Evolutionary conservation across 2,329 filamentous ascomycete species (phyloP).

Genomic region (Graphilbum fragrans): DNA sequence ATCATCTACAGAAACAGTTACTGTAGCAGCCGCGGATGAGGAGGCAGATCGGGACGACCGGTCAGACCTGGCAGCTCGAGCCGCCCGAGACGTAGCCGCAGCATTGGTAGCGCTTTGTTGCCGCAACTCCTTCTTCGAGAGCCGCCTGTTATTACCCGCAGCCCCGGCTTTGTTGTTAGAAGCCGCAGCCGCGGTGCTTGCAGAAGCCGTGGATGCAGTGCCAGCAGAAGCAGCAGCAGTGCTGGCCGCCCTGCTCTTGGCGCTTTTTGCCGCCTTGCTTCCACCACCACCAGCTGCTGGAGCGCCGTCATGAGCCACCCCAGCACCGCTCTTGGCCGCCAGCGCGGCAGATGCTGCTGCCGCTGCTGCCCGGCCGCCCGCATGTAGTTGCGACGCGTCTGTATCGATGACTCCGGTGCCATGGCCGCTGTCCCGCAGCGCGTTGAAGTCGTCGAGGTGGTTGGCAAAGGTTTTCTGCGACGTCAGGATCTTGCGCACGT

Average conservation of each 20-base stretch:
- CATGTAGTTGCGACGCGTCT: no score
- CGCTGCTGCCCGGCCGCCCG: background rate
- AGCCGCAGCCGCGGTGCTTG: no score
- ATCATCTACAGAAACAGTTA: conserved; percentile 13
- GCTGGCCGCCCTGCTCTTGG: background rate
- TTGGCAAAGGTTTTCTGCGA: conserved; percentile 77
- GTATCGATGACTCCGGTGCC: background rate
- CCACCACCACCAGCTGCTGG: background rate
- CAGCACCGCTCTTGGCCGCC: no score
- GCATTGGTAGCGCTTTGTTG: background rate
- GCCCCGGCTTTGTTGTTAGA: no score
- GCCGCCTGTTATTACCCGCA: conserved; percentile 1
- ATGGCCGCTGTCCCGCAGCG: conserved; percentile 25
- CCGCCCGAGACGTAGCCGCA: conserved; percentile 2
- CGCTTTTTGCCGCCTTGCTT: conserved; percentile 9
- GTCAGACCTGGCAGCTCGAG: background rate
- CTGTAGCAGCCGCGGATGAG: background rate
- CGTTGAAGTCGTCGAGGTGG: conserved; percentile 69
- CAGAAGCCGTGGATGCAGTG: conserved; percentile 9
- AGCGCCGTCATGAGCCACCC: no score
- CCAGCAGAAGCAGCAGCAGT: background rate
- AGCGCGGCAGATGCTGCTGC: background rate
- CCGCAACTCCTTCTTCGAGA: conserved; percentile 3
- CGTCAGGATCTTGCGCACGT: conserved; percentile 64
- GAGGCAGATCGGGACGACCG: background rate